Conservation (phyloP, 139 green algal genomes). For the Astrephomene gubernaculifera region DNA sequence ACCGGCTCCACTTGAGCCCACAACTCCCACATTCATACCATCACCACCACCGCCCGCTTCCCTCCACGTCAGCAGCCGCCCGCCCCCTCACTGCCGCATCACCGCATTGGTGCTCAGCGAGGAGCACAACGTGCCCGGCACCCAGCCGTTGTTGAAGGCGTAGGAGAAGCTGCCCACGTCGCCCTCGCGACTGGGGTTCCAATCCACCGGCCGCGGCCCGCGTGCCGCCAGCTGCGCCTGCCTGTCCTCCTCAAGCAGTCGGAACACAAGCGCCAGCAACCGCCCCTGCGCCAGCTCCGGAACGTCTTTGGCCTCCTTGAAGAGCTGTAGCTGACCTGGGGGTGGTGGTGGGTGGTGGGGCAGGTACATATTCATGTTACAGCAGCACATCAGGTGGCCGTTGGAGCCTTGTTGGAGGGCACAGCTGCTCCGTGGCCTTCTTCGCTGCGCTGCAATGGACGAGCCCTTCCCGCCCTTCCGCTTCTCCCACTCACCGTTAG, state of each 20-base stretch:
- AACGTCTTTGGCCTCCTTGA: conserved; percentile 54
- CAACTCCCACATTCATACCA: no score
- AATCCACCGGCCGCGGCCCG: conserved; percentile 45
- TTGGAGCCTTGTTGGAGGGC: no score
- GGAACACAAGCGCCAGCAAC: conserved; percentile 56
- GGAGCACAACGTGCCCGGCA: conserved; percentile 72
- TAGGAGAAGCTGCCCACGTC: conserved; percentile 62
- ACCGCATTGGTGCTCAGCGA: conserved; percentile 85
- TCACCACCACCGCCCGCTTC: no score
- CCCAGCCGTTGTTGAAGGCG: conserved; percentile 88
- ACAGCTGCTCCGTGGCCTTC: no score
- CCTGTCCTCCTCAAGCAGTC: conserved; percentile 40
- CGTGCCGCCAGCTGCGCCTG: conserved; percentile 42
- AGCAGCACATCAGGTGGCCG: no score
- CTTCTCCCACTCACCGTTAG: no score
- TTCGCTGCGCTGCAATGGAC: no score
- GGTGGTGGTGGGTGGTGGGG: no score
- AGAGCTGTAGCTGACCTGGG: conserved; percentile 45
- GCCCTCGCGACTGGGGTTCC: conserved; percentile 55
- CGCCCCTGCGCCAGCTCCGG: conserved; percentile 64
- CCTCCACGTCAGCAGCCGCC: neutral
- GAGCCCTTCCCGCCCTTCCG: no score
- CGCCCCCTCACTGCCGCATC: conserved; percentile 73
- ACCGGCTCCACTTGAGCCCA: no score
- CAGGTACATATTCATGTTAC: no score